Percentiles rank a stretch among this genome's conserved stretches.
These are phyloP conservation scores for Neopestalotiopsis rosae DNA, from an alignment of 2,329 filamentous ascomycete species.

Conservation along the genomic window DNA sequence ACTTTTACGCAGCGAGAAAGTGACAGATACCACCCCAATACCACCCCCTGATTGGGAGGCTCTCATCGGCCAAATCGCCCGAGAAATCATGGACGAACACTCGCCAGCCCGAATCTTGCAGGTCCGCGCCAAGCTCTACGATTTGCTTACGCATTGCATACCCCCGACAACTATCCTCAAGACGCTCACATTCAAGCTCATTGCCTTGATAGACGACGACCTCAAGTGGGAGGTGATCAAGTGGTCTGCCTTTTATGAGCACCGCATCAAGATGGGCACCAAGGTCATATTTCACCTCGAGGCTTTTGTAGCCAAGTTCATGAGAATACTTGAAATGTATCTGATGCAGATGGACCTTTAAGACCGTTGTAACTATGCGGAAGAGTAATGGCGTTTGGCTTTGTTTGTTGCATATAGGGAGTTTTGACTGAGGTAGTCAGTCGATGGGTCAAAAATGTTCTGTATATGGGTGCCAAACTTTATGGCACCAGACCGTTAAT, in stretches of 20 bases:
- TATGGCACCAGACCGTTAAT: not conserved
- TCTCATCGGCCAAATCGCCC: conserved; percentile 85
- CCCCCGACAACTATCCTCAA: conserved; percentile 93
- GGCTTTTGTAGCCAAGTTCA: conserved; percentile 98
- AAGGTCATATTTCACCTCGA: conserved; percentile 99
- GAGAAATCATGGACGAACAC: conserved; percentile 91
- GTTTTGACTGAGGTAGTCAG: conserved; percentile 1
- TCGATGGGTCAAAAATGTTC: not conserved
- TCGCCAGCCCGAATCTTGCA: conserved; percentile 87
- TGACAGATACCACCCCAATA: conserved; percentile 85
- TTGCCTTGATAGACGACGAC: conserved; percentile 84
- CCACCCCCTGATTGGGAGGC: conserved; percentile 98
- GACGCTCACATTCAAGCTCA: conserved; percentile 91
- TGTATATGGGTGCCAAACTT: not conserved
- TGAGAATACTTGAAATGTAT: conserved; percentile 93
- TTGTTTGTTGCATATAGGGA: not conserved
- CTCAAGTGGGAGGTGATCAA: conserved; percentile 91
- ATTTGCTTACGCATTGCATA: conserved; percentile 95
- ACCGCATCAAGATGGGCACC: conserved; percentile 86
- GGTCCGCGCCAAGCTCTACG: conserved; percentile 93
- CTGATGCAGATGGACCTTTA: conserved; percentile 83
- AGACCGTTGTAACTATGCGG: conserved; percentile 22
- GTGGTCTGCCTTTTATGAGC: conserved; percentile 98
- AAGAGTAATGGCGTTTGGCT: conserved; percentile 10
- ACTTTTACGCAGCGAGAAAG: conserved; percentile 72